These are phyloP conservation scores for Leccinellum luteum DNA, from an alignment of 768 basidiomycete species.

Conservation along the genomic window DNA sequence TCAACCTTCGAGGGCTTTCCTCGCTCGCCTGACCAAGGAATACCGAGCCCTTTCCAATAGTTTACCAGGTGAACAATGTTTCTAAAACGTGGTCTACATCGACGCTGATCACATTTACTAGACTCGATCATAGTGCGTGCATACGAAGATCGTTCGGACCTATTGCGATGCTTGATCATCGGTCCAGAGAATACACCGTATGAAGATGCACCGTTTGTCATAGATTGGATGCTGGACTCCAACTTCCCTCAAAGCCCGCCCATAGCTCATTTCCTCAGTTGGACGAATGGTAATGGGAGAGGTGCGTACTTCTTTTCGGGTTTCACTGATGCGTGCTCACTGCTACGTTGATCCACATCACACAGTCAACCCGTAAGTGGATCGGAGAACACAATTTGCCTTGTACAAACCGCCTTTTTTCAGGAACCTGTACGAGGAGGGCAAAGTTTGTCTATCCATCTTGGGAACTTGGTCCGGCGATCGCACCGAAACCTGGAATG, in stretches of 20 bases:
- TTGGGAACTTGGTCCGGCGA: slow-evolving; percentile 93
- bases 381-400: not conserved
- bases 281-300: slow-evolving; percentile 93
- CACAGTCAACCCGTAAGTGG: slow-evolving; percentile 70
- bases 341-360: not conserved
- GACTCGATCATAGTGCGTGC: slow-evolving; percentile 88
- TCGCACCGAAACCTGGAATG: slow-evolving; percentile 82
- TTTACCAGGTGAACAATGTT: slow-evolving; percentile 66
- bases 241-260: slow-evolving; percentile 84
- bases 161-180: slow-evolving; percentile 85
- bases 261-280: slow-evolving; percentile 85
- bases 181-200: slow-evolving; percentile 96
- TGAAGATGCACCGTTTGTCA: slow-evolving; percentile 90
- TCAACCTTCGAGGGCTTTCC: slow-evolving; percentile 70
- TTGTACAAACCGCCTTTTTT: not conserved
- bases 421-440: slow-evolving; percentile 92
- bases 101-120: slow-evolving; percentile 26
- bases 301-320: slow-evolving; percentile 14
- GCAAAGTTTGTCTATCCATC: slow-evolving; percentile 91
- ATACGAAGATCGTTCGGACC: slow-evolving; percentile 86
- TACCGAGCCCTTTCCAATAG: slow-evolving; percentile 77
- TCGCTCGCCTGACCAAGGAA: slow-evolving; percentile 76
- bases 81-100: not conserved
- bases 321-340: not conserved
- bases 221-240: slow-evolving; percentile 88